A percentile compares a stretch with the other conserved stretches of the same genome.
Evolutionary conservation across 768 basidiomycete genomes (phyloP).

Genomic region (Macrocybe gigantea): DNA sequence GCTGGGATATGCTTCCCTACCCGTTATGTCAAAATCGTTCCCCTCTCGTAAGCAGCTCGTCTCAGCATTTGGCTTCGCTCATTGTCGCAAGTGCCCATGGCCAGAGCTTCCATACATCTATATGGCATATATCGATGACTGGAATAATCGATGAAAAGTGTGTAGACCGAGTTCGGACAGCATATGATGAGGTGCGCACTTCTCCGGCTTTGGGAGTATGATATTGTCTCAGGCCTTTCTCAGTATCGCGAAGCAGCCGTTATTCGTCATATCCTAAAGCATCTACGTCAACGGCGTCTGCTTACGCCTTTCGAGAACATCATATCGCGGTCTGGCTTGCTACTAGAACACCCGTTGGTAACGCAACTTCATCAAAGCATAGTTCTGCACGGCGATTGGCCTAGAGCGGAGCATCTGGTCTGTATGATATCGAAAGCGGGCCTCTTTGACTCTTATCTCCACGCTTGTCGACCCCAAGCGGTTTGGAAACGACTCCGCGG

Average conservation of each 20-base stretch:
- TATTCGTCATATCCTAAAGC: constrained; percentile 66
- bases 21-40: constrained; percentile 69
- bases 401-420: constrained; percentile 49
- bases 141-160: constrained; percentile 53
- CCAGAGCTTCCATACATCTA: constrained; percentile 70
- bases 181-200: constrained; percentile 57
- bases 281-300: constrained; percentile 71
- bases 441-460: constrained; percentile 59
- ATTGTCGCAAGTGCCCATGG: constrained; percentile 50
- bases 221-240: constrained; percentile 1
- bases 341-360: constrained; percentile 66
- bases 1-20: constrained; percentile 56
- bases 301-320: constrained; percentile 60
- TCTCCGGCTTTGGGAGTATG: not conserved
- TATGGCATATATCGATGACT: constrained; percentile 65
- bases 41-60: constrained; percentile 51
- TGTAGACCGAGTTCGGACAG: constrained; percentile 46
- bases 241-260: constrained; percentile 65
- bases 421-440: constrained; percentile 40
- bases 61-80: not conserved
- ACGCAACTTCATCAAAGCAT: constrained; percentile 58
- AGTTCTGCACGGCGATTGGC: constrained; percentile 64
- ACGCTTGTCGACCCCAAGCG: constrained; percentile 51
- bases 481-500: constrained; percentile 57
- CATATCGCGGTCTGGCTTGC: constrained; percentile 45